Evolutionary conservation across 257 asterid genomes (phyloP), one percentile per base, ranked within the genome.

Genomic region (Haberlea rhodopensis): DNA sequence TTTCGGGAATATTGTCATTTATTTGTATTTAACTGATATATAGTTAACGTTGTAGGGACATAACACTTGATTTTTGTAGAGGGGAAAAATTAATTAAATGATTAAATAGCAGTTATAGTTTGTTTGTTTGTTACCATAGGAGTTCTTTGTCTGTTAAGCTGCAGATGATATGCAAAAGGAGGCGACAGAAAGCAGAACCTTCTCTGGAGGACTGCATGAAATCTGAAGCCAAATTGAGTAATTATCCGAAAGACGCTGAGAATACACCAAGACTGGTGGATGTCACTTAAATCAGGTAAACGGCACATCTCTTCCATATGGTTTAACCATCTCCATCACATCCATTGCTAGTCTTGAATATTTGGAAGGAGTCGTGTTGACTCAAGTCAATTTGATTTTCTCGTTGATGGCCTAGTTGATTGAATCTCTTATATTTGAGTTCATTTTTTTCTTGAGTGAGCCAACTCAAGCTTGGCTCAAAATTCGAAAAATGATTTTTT

Each of bases 1-100:
- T 58, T 52, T 60, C 64, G 57, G 62, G 29, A 57, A 18, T 56
- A 24, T 51, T 51, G 59, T 43, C 18, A 54, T 62, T 27, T 55
- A 23, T 49, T 68, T 23, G 18, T 6, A 21, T 34, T 60, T n/a
- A 20, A 55, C 27, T 15, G 53, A 52, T 37, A 59, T 53, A 65
- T 46, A 15, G 29, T 43, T 60, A 37, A 37, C 48, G 11, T 37
- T 37, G 18, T 37, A 10, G 48, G 48, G 48, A 37, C 48, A 37
- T 3, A 37, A 37, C 48, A 37, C n/a, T 37, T 2, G 7, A 21
- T 5, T 27, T 21, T 57, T 60, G 66, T 18, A 66, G 64, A 67
- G 66, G 54, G 25, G 27, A 5, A 52, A 13, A 5, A 28, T 15
- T 11, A 15, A 32, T 55, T 55, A 63, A 63, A 63, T 27, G 27